These are phyloP conservation scores for Wickerhamiella bombiphila DNA, from an alignment of 805 yeast genomes.

Conservation along the genomic window DNA sequence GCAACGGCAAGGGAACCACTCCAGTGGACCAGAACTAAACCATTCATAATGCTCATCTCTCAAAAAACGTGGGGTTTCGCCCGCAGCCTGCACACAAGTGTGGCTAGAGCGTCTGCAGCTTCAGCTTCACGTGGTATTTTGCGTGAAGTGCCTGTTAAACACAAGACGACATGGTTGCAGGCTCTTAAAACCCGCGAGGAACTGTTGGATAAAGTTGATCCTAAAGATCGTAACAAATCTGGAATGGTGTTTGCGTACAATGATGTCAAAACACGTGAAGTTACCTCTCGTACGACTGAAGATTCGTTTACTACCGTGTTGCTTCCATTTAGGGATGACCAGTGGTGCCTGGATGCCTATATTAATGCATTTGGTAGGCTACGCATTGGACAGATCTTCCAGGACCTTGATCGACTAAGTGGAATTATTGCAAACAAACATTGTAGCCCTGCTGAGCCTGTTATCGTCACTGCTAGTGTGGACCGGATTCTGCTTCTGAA, in stretches of 20 bases:
- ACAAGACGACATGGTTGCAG: conserved; percentile 67
- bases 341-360: conserved; percentile 71
- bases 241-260: conserved; percentile 36
- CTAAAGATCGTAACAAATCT: conserved; percentile 18
- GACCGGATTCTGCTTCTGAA: conserved; percentile 81
- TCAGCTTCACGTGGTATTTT: conserved; percentile 4
- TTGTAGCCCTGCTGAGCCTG: conserved; percentile 90
- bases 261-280: conserved; percentile 54
- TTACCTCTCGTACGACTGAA: conserved; percentile 56
- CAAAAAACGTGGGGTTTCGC: too few species aligned
- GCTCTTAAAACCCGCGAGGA: conserved; percentile 63
- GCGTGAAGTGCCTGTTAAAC: conserved; percentile 26
- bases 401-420: conserved; percentile 85
- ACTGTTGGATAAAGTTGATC: conserved; percentile 40
- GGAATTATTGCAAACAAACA: conserved; percentile 89
- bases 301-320: conserved; percentile 42
- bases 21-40: too few species aligned
- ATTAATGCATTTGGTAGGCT: conserved; percentile 83
- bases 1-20: too few species aligned
- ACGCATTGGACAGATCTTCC: conserved; percentile 84
- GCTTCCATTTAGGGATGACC: conserved; percentile 74
- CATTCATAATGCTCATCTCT: too few species aligned
- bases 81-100: too few species aligned
- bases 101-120: too few species aligned
- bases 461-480: conserved; percentile 88